Evolutionary conservation across 768 basidiomycete genomes (phyloP), one percentile per base, ranked within the genome.

Genomic region (Mycena venus): DNA sequence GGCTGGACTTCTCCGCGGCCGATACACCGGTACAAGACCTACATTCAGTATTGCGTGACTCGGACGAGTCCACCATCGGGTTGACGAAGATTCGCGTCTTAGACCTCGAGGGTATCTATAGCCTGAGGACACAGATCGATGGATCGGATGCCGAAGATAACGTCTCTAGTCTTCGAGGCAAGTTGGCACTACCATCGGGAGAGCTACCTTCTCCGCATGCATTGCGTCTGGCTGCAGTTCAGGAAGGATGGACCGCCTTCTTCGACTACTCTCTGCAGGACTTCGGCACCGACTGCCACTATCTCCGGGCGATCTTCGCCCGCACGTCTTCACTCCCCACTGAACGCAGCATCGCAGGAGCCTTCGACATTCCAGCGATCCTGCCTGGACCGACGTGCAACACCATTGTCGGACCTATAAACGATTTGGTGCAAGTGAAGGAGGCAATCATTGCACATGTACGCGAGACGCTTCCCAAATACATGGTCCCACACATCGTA

Each of bases 191-290:
- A 36, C 32, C 56, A 58, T 58, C 21, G 32, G 56, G 56, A 58
- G 56, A 58, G 32, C 56, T 58, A 23, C 21, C 32, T 58, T 58
- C 56, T 32, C 56, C 56, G 56, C 56, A 58, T 36, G 56, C 56
- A 58, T 58, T 58, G 56, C 56, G 56, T 34, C 56, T 58, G 56
- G 56, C 56, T 36, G 56, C 56, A 34, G 32, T 32, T n/a, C 56
- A 58, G n/a, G 56, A 58, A 36, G 56, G 56, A 58, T 58, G 56
- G 56, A 36, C 32, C 56, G 56, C 56, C 56, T 58, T 58, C 56
- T 58, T 58, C 56, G 56, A 58, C 32, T 58, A 34, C 56, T 58
- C 56, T 29, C 19, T 58, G 56, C 56, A 58, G 36, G 56, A 21
- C 56, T 58, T 58, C 56, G 56, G 56, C 56, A 34, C 56, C 56